Evolutionary conservation across 495 filamentous ascomycete species (phyloP).

Genomic region (Penicillium herquei): DNA sequence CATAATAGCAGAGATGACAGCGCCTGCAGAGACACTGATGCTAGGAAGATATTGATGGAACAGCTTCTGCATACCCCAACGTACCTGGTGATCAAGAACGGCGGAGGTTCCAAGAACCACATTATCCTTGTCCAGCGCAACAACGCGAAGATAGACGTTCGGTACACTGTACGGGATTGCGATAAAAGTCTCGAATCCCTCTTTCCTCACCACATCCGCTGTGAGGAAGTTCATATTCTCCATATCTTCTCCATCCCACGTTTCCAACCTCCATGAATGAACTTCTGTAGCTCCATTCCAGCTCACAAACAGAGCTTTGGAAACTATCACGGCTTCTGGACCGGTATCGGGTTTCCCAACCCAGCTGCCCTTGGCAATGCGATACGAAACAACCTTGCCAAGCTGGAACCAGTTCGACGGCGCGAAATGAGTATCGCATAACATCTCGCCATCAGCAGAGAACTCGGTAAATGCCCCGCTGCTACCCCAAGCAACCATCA

Average conservation of each 20-base stretch:
- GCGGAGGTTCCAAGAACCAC: slow-evolving; percentile 17
- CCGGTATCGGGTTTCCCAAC: slow-evolving; percentile 29
- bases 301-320: slow-evolving; percentile 34
- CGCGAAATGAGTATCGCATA: slow-evolving; percentile 45
- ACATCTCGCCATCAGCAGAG: slow-evolving; percentile 45
- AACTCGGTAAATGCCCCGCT: slow-evolving; percentile 57
- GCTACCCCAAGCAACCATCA: slow-evolving; percentile 58
- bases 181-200: slow-evolving; percentile 25
- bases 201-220: slow-evolving; percentile 9
- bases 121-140: slow-evolving; percentile 11
- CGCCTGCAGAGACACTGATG: too few relatives aligned
- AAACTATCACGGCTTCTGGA: slow-evolving; percentile 25
- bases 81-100: neutral
- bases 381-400: slow-evolving; percentile 38
- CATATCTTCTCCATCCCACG: slow-evolving; percentile 25
- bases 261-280: slow-evolving; percentile 31
- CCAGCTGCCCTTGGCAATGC: slow-evolving; percentile 35
- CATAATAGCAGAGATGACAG: too few relatives aligned
- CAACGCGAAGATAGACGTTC: slow-evolving; percentile 16
- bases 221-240: slow-evolving; percentile 16
- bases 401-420: slow-evolving; percentile 39
- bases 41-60: too few relatives aligned
- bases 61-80: too few relatives aligned
- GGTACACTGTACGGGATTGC: slow-evolving; percentile 1
- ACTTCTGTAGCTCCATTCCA: slow-evolving; percentile 52